These are phyloP conservation scores for Albifimbria verrucaria DNA, from an alignment of 2,329 filamentous ascomycete species.

Conservation along the genomic window DNA sequence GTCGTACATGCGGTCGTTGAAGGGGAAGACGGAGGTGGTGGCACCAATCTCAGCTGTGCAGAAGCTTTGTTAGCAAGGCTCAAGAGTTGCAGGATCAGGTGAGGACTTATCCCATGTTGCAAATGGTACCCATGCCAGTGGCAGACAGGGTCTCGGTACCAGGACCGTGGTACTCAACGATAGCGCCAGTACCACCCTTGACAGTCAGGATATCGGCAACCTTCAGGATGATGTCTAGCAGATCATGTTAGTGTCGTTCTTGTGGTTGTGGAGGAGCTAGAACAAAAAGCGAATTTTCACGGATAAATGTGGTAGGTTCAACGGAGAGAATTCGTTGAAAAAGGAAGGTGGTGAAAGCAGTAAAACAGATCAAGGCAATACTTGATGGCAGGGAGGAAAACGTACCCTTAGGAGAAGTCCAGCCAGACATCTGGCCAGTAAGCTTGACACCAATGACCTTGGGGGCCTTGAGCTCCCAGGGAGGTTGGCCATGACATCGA, in stretches of 20 bases:
- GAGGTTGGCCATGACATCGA: slow-evolving; percentile 98
- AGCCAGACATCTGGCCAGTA: slow-evolving; percentile 83
- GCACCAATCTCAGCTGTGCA: slow-evolving; percentile 67
- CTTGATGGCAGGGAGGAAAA: slow-evolving; percentile 14
- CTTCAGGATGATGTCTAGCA: slow-evolving; percentile 88
- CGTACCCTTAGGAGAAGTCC: slow-evolving; percentile 88
- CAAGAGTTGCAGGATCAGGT: neutral
- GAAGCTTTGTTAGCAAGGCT: slow-evolving; percentile 11
- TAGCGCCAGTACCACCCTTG: slow-evolving; percentile 94
- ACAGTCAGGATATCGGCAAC: slow-evolving; percentile 95
- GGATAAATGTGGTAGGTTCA: neutral
- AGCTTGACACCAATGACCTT: slow-evolving; percentile 97
- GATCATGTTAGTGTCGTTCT: slow-evolving; percentile 5
- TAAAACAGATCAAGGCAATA: neutral
- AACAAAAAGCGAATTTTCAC: neutral
- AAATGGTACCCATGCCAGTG: slow-evolving; percentile 86
- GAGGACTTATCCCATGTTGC: slow-evolving; percentile 54
- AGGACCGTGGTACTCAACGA: slow-evolving; percentile 73
- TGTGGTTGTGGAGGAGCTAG: neutral
- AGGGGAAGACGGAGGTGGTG: slow-evolving; percentile 94
- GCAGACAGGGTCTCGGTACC: slow-evolving; percentile 72
- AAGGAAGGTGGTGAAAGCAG: neutral
- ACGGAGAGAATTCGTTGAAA: neutral
- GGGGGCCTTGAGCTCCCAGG: slow-evolving; percentile 97
- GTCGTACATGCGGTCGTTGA: slow-evolving; percentile 97